Base-by-base conservation (phyloP, 2,329 filamentous ascomycete species). In the Anthostomella pinea region DNA sequence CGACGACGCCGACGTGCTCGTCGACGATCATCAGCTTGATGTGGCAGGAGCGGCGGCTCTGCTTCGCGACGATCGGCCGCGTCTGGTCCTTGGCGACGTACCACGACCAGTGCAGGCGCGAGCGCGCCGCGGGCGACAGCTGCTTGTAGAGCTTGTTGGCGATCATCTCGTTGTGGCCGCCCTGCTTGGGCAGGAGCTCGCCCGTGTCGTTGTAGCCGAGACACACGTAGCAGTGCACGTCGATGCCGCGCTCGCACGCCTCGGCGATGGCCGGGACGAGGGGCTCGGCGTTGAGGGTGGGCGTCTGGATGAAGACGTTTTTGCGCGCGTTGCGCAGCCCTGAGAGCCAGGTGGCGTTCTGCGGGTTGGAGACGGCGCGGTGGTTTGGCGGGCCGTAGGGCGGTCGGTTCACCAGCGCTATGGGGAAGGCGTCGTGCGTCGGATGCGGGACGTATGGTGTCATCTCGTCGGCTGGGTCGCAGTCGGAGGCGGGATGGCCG, bases 201-300 rank as follows among this genome's bases (percentile, higher is more conserved):
- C 85, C 86, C 68, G 77, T 67, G 47, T 90, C 86, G 45, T 90
- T 90, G 63, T 91, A 91, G 1, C 86, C 85, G 1, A 90, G 72
- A 46, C 83, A 87, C 2, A 88, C 70, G 45, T 86, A 89, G 56
- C 79, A 82, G 1, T 75, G 79, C 0, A 89, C 78, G 33, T 80
- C 66, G 0, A 89, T 62, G 0, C 85, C 85, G 1, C 85, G 69
- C 41, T 79, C 70, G n/a, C 81, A 73, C 0, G 86, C 85, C 3
- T 71, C 72, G 0, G 75, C 54, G 3, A 90, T 72, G 1, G 79
- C 81, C 0, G 79, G 73, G 0, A 88, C 52, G 0, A 89, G 64
- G 0, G 79, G 81, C 38, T 76, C 74, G 1, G 85, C 84, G 51
- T 91, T 91, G 23, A 91, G 70, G 15, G 87, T 83, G 0, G 86